phyloP scores from a whole-genome alignment of 371 early-diverging fungal species.

The Syncephalastrum racemosum region DNA sequence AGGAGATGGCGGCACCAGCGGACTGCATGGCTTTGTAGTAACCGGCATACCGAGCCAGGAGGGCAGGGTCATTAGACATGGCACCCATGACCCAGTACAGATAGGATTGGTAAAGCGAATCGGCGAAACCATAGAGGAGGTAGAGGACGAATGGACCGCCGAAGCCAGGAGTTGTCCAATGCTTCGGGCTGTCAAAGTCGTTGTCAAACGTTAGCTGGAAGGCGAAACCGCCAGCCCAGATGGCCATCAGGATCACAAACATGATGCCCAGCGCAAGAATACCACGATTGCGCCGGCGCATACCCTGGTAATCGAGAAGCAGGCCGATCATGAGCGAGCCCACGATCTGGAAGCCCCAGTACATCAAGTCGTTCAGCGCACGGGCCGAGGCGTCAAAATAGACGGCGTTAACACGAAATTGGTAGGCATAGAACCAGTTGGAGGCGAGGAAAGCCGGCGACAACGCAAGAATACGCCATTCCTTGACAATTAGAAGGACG shows the following conservation, averaged over 20 bases:
- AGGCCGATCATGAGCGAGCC: conserved; percentile 52
- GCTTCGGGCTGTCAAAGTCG: conserved; percentile 18
- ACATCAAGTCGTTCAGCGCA: conserved; percentile 62
- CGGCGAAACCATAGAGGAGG: conserved; percentile 60
- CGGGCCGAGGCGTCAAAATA: conserved; percentile 61
- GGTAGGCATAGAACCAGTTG: conserved; percentile 78
- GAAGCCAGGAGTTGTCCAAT: conserved; percentile 22
- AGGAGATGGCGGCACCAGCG: conserved; percentile 36
- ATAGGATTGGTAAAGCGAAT: conserved; percentile 69
- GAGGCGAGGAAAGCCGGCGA: conserved; percentile 69
- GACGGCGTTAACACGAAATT: conserved; percentile 36
- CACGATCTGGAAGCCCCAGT: conserved; percentile 70
- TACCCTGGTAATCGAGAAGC: conserved; percentile 47
- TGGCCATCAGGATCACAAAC: conserved; percentile 43
- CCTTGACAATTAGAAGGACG: conserved; percentile 56
- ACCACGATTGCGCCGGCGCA: conserved; percentile 53
- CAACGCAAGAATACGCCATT: conserved; percentile 54
- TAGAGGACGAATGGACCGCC: conserved; percentile 63
- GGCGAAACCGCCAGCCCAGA: conserved; percentile 61
- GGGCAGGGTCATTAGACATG: conserved; percentile 63
- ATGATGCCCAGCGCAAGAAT: conserved; percentile 46
- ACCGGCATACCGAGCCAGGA: conserved; percentile 70
- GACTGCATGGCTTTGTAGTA: conserved; percentile 68
- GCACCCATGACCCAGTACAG: conserved; percentile 80
- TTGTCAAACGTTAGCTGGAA: conserved; percentile 51